Evolutionary conservation across 176 grass and related monocot species (phyloP).

Genomic region (Triticum timopheevii): DNA sequence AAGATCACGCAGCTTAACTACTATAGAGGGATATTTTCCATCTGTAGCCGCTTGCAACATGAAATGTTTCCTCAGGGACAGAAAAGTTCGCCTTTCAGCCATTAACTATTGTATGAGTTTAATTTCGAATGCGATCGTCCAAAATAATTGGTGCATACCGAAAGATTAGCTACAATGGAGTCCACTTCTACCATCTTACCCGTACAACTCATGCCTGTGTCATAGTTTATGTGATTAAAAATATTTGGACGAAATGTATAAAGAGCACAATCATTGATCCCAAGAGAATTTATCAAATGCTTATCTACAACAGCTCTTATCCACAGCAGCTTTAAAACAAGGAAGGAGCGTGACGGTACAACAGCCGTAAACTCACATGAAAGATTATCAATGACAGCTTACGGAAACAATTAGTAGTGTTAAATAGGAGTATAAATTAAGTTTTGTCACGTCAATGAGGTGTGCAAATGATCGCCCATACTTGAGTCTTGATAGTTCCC

Average conservation of each 20-base stretch:
- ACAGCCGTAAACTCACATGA: no score
- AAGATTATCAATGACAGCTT: background rate
- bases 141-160: background rate
- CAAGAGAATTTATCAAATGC: no score
- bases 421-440: no score
- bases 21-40: no score
- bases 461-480: background rate
- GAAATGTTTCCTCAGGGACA: background rate
- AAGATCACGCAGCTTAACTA: background rate
- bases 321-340: no score
- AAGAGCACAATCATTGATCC: no score
- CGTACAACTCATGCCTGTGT: background rate
- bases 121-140: background rate
- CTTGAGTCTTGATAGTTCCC: no score
- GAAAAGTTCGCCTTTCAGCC: background rate
- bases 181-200: background rate
- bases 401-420: background rate
- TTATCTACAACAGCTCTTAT: no score
- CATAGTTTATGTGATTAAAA: no score
- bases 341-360: no score
- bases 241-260: no score
- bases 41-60: no score
- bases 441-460: background rate
- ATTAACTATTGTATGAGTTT: background rate
- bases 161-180: background rate